Base-by-base conservation (phyloP, 1,284 basidiomycete species). In the Microbotryum scabiosae region DNA sequence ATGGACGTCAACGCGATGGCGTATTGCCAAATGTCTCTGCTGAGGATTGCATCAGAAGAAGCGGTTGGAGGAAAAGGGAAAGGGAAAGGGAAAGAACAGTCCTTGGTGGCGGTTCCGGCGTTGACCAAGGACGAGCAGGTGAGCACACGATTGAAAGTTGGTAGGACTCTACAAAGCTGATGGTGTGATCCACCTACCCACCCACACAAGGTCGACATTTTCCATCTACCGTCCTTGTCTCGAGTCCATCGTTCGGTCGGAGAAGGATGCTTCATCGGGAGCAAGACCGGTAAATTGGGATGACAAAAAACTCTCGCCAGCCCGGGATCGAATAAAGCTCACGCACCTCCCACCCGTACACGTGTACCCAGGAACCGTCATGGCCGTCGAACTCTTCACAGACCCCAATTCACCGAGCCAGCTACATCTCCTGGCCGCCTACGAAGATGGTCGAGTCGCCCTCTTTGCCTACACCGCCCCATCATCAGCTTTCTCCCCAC, bases 1-100 rank as follows among this genome's bases (percentile, higher is more conserved):
- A 28, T 71, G 18, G 60, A 66, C 16, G 60, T 70, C 53, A 72
- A 72, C 43, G 68, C 70, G 18, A 47, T 72, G 21, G 67, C 63
- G 23, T 71, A 66, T 43, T 71, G 71, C 56, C 62, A 66, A 25
- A 62, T 69, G 49, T 55, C 59, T 9, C 16, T 71, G 1, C 32
- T 67, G 3, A n/a, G 30, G 26, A 26, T 67, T 9, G 18, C n/a
- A 9, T 30, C 30, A 30, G 14, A 21, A 20, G 20, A 26, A 1
- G 28, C 18, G 2, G 36, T 36, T 7, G 28, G 32, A 25, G 28
- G 10, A 16, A 52, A 25, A 28, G 28, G 3, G 1, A 49, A 43
- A 18, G 28, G 20, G 4, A 20, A n/a, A 9, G 56, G 53, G 2
- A 44, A 57, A 16, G 43, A 48, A 16, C 49, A 65, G n/a, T 66